A percentile compares a stretch with the other conserved stretches of the same genome.
phyloP scores from a whole-genome alignment of 2,329 filamentous ascomycete species.

The Botrytis pseudocinerea region DNA sequence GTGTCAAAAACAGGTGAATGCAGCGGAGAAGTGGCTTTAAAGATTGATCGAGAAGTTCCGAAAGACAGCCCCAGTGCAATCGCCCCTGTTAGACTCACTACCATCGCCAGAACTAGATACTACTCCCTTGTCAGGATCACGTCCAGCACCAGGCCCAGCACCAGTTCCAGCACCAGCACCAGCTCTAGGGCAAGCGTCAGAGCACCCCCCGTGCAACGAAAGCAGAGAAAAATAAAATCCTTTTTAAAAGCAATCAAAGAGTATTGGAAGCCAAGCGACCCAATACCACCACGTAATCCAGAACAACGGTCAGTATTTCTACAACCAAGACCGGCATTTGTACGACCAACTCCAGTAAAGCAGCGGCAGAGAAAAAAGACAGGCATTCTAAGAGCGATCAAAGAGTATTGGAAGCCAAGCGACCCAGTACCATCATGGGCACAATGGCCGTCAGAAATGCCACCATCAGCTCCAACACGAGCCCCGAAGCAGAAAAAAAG shows the following conservation, averaged over 20 bases:
- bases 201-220: background rate
- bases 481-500: background rate
- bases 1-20: background rate
- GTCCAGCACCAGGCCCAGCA: too few species aligned
- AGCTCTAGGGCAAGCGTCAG: background rate
- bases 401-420: background rate
- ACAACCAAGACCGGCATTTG: background rate
- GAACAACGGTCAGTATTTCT: background rate
- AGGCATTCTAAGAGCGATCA: background rate
- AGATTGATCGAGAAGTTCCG: background rate
- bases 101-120: background rate
- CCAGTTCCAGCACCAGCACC: background rate
- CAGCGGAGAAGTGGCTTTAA: background rate
- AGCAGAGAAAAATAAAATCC: background rate
- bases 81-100: background rate
- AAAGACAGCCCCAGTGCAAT: background rate
- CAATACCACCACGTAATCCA: background rate
- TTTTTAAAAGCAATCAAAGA: background rate
- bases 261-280: background rate
- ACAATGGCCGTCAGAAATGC: background rate
- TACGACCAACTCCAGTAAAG: background rate
- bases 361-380: background rate
- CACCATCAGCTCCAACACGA: background rate
- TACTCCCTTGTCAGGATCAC: too few species aligned
- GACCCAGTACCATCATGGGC: background rate